Evolutionary conservation across 805 yeast genomes (phyloP), one percentile per base, ranked within the genome.

Genomic region (Babjeviella inositovora): DNA sequence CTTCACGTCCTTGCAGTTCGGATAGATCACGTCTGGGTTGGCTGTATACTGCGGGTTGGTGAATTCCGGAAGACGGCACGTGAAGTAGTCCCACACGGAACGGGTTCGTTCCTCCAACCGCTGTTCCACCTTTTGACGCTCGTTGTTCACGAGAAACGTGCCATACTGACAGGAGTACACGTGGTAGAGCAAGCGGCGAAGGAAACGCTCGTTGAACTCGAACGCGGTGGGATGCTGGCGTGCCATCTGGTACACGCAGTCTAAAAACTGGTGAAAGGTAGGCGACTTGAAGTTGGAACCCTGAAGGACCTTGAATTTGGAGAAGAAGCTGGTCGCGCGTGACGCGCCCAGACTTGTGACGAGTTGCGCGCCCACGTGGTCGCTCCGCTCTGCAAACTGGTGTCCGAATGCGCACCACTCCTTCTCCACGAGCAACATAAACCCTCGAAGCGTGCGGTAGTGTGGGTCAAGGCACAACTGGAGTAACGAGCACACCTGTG

Each of bases 341-440:
- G n/a, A n/a, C n/a, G n/a, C n/a, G n/a, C n/a, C n/a, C n/a, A n/a
- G n/a, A n/a, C n/a, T n/a, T n/a, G n/a, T n/a, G n/a, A n/a, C n/a
- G n/a, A n/a, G n/a, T n/a, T n/a, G n/a, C n/a, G n/a, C n/a, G n/a
- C n/a, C n/a, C n/a, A n/a, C n/a, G 44, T 77, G 85, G 17, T 90
- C 93, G 12, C 70, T 70, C 30, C 98, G 52, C 32, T 82, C 90
- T 25, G 69, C 65, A 41, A 87, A 90, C 34, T 82, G 63, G 50
- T 84, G 93, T 1, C 98, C 98, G 53, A 87, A 87, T 21, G 93
- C 69, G 3, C 81, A 56, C 97, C 97, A 90, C 32, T 90, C 98
- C 39, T 90, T 85, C 37, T 90, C 98, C 4, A 90, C 59, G 11
- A 90, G 53, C 0, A 71, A 62, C 50, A 77, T 74, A 39, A 90